These are phyloP conservation scores for Scleromitrula shiraiana DNA, from an alignment of 2,329 filamentous ascomycete genomes.

Conservation along the genomic window DNA sequence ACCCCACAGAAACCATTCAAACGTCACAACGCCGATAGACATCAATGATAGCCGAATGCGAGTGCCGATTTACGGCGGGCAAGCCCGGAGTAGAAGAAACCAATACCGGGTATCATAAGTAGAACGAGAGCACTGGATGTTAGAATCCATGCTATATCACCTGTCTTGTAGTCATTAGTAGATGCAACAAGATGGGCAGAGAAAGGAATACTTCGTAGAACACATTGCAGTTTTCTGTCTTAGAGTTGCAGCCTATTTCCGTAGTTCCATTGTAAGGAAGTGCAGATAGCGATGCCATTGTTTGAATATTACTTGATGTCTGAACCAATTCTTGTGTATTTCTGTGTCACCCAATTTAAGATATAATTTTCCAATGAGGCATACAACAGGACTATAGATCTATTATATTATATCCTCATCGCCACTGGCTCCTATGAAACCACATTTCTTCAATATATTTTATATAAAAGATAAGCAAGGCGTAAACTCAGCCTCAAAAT, in stretches of 20 bases:
- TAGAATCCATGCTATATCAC: constrained; percentile 82
- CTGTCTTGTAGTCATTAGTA: constrained; percentile 57
- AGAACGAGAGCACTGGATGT: constrained; percentile 74
- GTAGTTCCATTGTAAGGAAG: constrained; percentile 47
- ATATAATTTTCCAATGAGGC: too few species aligned
- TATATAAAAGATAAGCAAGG: too few species aligned
- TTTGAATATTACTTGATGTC: too few species aligned
- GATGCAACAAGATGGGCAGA: neutral
- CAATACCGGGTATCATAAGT: constrained; percentile 89
- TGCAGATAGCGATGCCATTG: too few species aligned
- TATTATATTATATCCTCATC: too few species aligned
- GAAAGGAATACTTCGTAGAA: constrained; percentile 60
- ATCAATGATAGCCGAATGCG: constrained; percentile 90
- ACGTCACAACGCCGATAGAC: constrained; percentile 72
- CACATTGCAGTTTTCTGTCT: constrained; percentile 65
- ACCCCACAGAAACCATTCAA: constrained; percentile 70
- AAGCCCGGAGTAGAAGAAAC: constrained; percentile 90
- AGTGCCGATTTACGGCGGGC: constrained; percentile 83
- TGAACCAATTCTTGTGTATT: too few species aligned
- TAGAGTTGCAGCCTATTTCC: constrained; percentile 52
- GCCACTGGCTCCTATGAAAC: too few species aligned
- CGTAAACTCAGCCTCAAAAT: too few species aligned
- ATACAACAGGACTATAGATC: too few species aligned
- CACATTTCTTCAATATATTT: too few species aligned
- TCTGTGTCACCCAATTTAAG: too few species aligned